phyloP scores from a whole-genome alignment of 1,284 basidiomycete genomes.

The Tylopilus orsonianus region DNA sequence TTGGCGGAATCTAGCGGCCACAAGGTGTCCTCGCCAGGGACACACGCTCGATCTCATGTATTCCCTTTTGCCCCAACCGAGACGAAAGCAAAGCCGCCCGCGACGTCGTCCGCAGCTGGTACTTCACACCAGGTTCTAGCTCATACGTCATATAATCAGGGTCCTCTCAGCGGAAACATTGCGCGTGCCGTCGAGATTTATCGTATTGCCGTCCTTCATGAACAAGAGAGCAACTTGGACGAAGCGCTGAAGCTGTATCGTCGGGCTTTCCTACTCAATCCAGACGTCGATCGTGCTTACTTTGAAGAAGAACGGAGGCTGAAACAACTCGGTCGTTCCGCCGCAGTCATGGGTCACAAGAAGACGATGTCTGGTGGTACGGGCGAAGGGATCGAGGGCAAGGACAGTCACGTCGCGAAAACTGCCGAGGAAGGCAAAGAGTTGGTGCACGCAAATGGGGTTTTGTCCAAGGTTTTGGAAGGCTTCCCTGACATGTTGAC shows the following conservation, averaged over 20 bases:
- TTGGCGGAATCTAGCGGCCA: neutral
- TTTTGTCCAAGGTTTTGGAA: slow-evolving; percentile 48
- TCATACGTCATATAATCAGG: slow-evolving; percentile 19
- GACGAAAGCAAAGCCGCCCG: neutral
- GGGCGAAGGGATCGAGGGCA: slow-evolving; percentile 19
- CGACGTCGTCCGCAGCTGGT: slow-evolving; percentile 7
- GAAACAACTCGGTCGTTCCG: slow-evolving; percentile 26
- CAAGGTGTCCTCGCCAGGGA: slow-evolving; percentile 3
- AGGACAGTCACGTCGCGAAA: slow-evolving; percentile 10
- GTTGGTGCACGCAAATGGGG: slow-evolving; percentile 31
- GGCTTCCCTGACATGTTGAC: slow-evolving; percentile 49
- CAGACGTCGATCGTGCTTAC: slow-evolving; percentile 66
- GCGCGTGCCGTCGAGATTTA: slow-evolving; percentile 65
- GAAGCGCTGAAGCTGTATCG: slow-evolving; percentile 76
- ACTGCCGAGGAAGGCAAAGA: slow-evolving; percentile 16
- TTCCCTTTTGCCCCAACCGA: neutral
- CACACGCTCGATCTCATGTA: neutral
- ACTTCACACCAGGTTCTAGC: slow-evolving; percentile 2
- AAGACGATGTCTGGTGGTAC: slow-evolving; percentile 15
- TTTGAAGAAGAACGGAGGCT: slow-evolving; percentile 50
- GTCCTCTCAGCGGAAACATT: slow-evolving; percentile 36
- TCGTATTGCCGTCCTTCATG: slow-evolving; percentile 64
- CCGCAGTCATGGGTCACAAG: slow-evolving; percentile 15
- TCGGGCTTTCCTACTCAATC: slow-evolving; percentile 73
- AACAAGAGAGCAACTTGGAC: slow-evolving; percentile 72